phyloP scores from a whole-genome alignment of 208 protist species.

The Wallacemonas sp. region DNA sequence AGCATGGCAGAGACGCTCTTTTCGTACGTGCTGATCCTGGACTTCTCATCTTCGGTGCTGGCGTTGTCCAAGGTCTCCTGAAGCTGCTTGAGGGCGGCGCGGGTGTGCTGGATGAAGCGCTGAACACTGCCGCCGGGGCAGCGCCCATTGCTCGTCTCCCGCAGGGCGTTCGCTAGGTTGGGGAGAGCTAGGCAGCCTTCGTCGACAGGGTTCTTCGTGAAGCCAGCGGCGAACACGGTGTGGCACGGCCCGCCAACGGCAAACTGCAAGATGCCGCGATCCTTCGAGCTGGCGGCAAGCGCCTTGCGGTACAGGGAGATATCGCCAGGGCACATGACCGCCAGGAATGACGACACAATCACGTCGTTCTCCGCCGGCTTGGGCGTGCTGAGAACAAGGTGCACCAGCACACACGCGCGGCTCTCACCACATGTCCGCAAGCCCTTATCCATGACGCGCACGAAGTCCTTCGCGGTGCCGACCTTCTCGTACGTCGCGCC shows the following conservation, averaged over 20 bases:
- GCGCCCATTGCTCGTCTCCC: slow-evolving; percentile 16
- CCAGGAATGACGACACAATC: slow-evolving; percentile 28
- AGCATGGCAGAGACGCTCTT: slow-evolving; percentile 24
- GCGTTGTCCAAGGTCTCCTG: slow-evolving; percentile 10
- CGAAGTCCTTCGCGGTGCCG: slow-evolving; percentile 19
- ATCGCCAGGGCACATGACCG: slow-evolving; percentile 29
- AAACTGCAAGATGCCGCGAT: slow-evolving; percentile 24
- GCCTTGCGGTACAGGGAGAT: slow-evolving; percentile 26
- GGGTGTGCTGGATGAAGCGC: slow-evolving; percentile 24
- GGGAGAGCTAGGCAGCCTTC: slow-evolving; percentile 28
- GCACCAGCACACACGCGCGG: slow-evolving; percentile 38
- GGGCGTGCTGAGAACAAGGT: slow-evolving; percentile 27
- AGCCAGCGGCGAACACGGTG: slow-evolving; percentile 26
- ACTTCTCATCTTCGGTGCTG: slow-evolving; percentile 24
- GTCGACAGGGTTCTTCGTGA: slow-evolving; percentile 28
- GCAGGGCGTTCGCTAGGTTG: slow-evolving; percentile 19
- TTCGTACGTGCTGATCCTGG: slow-evolving; percentile 22
- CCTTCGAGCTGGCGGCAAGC: slow-evolving; percentile 9
- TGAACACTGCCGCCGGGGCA: slow-evolving; percentile 28
- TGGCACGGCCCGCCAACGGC: slow-evolving; percentile 34
- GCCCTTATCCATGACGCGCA: slow-evolving; percentile 19
- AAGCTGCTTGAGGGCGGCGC: slow-evolving; percentile 14
- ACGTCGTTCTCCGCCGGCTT: slow-evolving; percentile 27
- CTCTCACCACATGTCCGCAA: slow-evolving; percentile 34
- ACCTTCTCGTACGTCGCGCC: slow-evolving; percentile 28